Evolutionary conservation across 140 eudicot species (phyloP), one percentile per base, ranked within the genome.

Genomic region (Erigeron philadelphicus): DNA sequence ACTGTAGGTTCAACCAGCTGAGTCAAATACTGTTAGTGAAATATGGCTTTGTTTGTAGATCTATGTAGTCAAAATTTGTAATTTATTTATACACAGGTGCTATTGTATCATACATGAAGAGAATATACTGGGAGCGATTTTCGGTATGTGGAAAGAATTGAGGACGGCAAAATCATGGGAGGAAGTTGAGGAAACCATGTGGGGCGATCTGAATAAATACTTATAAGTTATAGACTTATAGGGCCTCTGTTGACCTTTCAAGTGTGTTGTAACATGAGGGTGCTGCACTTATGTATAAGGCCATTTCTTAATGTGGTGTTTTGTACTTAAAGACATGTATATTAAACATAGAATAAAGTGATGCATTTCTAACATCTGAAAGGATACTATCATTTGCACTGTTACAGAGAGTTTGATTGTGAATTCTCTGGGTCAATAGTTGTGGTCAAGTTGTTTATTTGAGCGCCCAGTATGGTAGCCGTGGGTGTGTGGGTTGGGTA

Each of bases 51-150:
- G 19, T 21, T 7, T 3, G 2, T n/a, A 61, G 9, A 15, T 61
- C 15, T 17, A 7, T 45, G 50, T 8, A 40, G 42, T 8, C 13
- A 40, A 40, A 18, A 7, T n/a, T 17, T n/a, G 18, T 58, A 16
- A 7, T 72, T 40, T 4, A 13, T 58, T 38, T 62, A 23, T 71
- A n/a, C 9, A 11, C 83, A 92, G 98, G 98, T 92, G 96, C 72
- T 83, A 88, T 52, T 92, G 96, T 80, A 88, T 92, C 45, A 72
- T 92, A 82, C 96, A 92, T 9, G 95, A 92, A 63, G 98, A 92
- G 38, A 88, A 92, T 64, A 82, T 92, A 23, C 71, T 92, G 75
- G 95, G 98, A 55, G 98, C 98, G 13, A 81, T 88, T 60, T 92
- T 92, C 56, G 77, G 98, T 60, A 72, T 80, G 75, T 78, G 87